Conservation (phyloP, 768 basidiomycete species). For the Grammothele lineata region DNA sequence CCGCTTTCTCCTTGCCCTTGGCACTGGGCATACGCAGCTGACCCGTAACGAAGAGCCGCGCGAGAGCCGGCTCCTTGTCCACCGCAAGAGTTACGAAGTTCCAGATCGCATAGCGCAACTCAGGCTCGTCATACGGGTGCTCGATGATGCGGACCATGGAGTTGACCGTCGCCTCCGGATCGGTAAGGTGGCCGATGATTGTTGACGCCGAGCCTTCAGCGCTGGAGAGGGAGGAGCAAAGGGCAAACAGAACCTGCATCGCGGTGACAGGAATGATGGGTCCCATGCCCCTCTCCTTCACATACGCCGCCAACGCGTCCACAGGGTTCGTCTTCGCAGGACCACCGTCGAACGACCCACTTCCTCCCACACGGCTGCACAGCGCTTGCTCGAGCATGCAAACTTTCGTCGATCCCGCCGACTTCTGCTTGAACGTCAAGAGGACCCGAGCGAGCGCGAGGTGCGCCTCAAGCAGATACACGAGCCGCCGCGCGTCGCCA, state of each 20-base stretch:
- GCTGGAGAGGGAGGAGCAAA: conserved; percentile 61
- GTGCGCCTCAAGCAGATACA: conserved; percentile 64
- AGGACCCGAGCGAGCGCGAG: conserved; percentile 59
- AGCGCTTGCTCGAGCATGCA: conserved; percentile 76
- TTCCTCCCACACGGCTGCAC: conserved; percentile 56
- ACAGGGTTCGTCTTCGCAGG: conserved; percentile 62
- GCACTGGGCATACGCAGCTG: conserved; percentile 49
- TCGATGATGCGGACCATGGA: conserved; percentile 67
- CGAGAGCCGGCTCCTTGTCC: conserved; percentile 83
- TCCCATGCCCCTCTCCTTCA: conserved; percentile 62
- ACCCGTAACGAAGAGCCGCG: conserved; percentile 74
- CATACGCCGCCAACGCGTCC: conserved; percentile 67
- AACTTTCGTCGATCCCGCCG: conserved; percentile 14
- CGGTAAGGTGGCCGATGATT: conserved; percentile 72
- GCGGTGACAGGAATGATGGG: conserved; percentile 60
- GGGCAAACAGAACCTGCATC: conserved; percentile 58
- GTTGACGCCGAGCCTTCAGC: conserved; percentile 62
- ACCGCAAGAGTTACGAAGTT: conserved; percentile 76
- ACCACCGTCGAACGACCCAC: conserved; percentile 39
- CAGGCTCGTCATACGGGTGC: conserved; percentile 75
- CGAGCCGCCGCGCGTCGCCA: conserved; percentile 64
- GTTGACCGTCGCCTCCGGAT: conserved; percentile 67
- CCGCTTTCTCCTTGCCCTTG: conserved; percentile 33
- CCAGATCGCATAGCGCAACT: conserved; percentile 77
- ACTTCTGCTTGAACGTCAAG: conserved; percentile 58